Evolutionary conservation across 2,329 filamentous ascomycete species (phyloP).

Genomic region (Sporothrix inflata): DNA sequence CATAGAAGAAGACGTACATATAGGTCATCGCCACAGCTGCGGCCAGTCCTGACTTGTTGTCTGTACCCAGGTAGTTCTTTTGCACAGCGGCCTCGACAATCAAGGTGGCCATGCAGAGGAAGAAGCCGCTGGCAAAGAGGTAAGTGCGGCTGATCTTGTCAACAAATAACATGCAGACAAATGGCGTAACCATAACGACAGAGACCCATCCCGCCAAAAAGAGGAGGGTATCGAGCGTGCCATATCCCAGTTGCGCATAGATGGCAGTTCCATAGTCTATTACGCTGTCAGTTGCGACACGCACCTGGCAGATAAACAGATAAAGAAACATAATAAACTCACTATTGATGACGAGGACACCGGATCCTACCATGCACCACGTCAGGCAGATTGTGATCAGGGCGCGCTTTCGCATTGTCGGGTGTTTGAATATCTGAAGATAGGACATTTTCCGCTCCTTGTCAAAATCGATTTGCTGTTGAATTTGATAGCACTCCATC

Average conservation of each 20-base stretch:
- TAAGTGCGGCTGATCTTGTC: constrained; percentile 21
- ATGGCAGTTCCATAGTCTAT: constrained; percentile 24
- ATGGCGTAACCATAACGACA: neutral
- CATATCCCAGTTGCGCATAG: constrained; percentile 9
- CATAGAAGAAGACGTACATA: constrained; percentile 17
- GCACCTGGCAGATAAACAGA: neutral
- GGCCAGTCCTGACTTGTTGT: neutral
- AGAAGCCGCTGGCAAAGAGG: constrained; percentile 1
- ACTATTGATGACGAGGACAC: neutral
- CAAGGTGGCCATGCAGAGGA: neutral
- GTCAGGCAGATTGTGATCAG: neutral
- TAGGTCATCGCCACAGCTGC: constrained; percentile 19
- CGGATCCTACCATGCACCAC: neutral
- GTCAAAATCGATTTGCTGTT: constrained; percentile 11
- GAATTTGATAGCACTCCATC: constrained; percentile 17
- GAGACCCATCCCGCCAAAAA: constrained; percentile 25
- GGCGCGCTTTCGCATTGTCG: neutral
- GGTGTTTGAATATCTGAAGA: neutral
- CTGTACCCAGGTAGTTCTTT: neutral
- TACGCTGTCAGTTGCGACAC: neutral
- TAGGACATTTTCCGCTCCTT: neutral
- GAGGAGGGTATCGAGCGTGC: neutral
- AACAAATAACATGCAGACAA: constrained; percentile 1
- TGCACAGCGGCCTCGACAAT: constrained; percentile 16
- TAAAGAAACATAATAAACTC: neutral